Evolutionary conservation across 495 filamentous ascomycete genomes (phyloP), one percentile per base, ranked within the genome.

Genomic region (Apiosordaria backusii): DNA sequence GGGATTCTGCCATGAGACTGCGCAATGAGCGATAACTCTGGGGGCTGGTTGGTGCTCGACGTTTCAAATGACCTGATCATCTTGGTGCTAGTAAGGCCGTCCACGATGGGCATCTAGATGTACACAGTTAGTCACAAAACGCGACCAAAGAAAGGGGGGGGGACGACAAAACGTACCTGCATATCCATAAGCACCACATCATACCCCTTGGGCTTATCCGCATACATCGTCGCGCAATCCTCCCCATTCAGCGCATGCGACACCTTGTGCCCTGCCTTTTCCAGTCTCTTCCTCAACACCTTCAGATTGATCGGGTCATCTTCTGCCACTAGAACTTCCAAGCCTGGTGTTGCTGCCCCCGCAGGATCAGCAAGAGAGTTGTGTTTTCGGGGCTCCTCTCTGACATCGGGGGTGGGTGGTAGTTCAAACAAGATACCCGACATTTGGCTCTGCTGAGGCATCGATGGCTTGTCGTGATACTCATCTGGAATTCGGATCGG

Each of bases 141-240:
- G 21, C 50, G 62, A 9, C 18, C n/a, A 18, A 22, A 27, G 50
- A 35, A 63, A 15, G 50, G 23, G 16, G 45, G 25, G 57, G 10
- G 13, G 45, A 18, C 10, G n/a, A 24, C 24, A 16, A 35, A 63
- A 78, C 82, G 71, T 70, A 92, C 92, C 82, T 97, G 93, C 79
- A 97, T 92, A 72, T 98, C 94, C 94, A 98, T 98, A 71, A 98
- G 81, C 19, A 98, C 81, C n/a, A 93, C 87, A 75, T 98, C 93
- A 70, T 89, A 96, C 18, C 63, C 74, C 53, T 70, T 71, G 1
- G 85, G 80, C 55, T 85, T 82, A 22, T 89, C 87, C 25, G 75
- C 79, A 71, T 91, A 94, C 5, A 84, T 79, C 57, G 81, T 81
- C 0, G 90, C 90, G 71, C 94, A 98, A 66, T 93, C 92, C 73